Evolutionary conservation across 2,329 filamentous ascomycete genomes (phyloP).

Genomic region (Fusarium hainanense): DNA sequence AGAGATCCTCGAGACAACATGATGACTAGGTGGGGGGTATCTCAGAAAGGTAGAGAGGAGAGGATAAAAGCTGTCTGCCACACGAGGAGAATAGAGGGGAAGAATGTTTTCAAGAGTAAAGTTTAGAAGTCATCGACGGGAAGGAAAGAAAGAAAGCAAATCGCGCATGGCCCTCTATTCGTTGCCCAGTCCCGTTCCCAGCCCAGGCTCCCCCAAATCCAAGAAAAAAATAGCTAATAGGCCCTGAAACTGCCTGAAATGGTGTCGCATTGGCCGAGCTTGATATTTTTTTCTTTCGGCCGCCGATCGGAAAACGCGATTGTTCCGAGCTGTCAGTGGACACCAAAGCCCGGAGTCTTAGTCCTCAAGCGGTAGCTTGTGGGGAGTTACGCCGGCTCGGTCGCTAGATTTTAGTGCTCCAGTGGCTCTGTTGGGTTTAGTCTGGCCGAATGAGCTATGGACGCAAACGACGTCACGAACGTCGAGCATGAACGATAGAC

Average conservation of each 20-base stretch:
- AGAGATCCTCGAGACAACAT: slow-evolving; percentile 71
- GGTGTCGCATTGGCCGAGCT: slow-evolving; percentile 41
- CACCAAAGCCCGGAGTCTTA: slow-evolving; percentile 1
- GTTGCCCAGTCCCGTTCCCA: slow-evolving; percentile 18
- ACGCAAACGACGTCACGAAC: not conserved
- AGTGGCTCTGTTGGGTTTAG: slow-evolving; percentile 16
- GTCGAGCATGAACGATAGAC: not conserved
- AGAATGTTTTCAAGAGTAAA: slow-evolving; percentile 16
- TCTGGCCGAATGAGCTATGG: not conserved
- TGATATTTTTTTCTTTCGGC: slow-evolving; percentile 39
- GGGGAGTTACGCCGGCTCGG: slow-evolving; percentile 20
- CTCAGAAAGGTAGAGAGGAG: slow-evolving; percentile 32
- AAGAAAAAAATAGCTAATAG: not conserved
- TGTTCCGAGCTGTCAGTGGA: slow-evolving; percentile 42
- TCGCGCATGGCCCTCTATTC: slow-evolving; percentile 38
- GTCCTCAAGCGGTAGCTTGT: slow-evolving; percentile 13
- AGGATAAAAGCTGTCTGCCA: slow-evolving; percentile 23
- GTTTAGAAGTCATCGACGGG: slow-evolving; percentile 25
- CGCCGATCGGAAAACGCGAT: slow-evolving; percentile 41
- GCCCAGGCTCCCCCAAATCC: not conserved
- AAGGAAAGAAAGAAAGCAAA: slow-evolving; percentile 35
- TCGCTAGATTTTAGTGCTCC: slow-evolving; percentile 15
- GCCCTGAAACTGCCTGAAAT: slow-evolving; percentile 24
- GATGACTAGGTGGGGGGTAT: slow-evolving; percentile 45
- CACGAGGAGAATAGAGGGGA: slow-evolving; percentile 16